Evolutionary conservation across 768 basidiomycete genomes (phyloP), one percentile per base, ranked within the genome.

Genomic region (Antrodiella citrinella): DNA sequence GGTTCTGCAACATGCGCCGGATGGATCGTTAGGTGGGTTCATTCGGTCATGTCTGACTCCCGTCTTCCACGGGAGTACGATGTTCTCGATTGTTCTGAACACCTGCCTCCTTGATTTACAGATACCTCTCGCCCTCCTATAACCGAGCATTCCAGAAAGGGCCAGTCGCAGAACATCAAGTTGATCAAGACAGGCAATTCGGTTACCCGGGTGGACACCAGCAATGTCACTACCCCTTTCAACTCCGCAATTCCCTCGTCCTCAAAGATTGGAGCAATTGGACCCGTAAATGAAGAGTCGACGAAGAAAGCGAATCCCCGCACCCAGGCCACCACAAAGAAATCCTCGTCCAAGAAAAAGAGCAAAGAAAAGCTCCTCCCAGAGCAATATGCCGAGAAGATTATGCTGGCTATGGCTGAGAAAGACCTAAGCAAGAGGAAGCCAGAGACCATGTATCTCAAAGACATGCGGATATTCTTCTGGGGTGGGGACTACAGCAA

Each of bases 391-490:
- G 82, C 79, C 3, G 69, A 68, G 57, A 73, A 66, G 62, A 67
- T 40, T 52, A 59, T 40, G 44, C 56, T 49, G 55, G 50, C 52
- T 64, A 57, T 51, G 53, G 41, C 9, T 19, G 53, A 50, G 24
- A 56, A 52, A 24, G 19, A 42, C n/a, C 21, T 0, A 15, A 15
- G 15, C 30, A 7, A 7, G 7, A 35, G 15, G 7, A 7, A 15
- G 7, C 30, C 30, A 4, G 23, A 44, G 23, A 30, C 24, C 25
- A 5, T 56, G 40, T n/a, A 46, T 21, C 68, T 86, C 19, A 65
- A 67, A 43, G 80, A 80, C 20, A 77, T 73, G 58, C 67, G 64
- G 44, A 76, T 86, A 25, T 80, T 77, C 58, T 84, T 81, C 57
- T 64, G 69, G 26, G 80, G 80, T 23, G 78, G 73, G 4, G 84